Evolutionary conservation across 495 filamentous ascomycete species (phyloP).

Genomic region (Venustampulla echinocandica): DNA sequence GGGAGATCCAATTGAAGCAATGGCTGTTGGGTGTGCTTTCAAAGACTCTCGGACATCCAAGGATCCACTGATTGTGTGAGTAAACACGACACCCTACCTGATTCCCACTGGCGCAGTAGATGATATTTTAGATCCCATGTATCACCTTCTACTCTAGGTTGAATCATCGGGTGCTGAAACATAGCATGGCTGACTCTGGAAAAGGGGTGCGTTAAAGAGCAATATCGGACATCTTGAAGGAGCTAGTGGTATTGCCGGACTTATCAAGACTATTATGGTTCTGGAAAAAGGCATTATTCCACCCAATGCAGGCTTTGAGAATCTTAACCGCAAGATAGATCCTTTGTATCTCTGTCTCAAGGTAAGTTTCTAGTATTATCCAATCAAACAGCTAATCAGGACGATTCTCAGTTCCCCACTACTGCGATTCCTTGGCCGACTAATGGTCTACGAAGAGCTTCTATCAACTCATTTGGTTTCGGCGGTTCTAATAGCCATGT

Average conservation of each 20-base stretch:
- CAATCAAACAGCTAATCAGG: neutral
- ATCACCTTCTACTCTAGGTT: too few species aligned
- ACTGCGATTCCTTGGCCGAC: constrained; percentile 23
- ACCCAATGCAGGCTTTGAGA: constrained; percentile 32
- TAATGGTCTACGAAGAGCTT: constrained; percentile 31
- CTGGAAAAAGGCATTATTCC: constrained; percentile 45
- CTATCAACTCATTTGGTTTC: constrained; percentile 49
- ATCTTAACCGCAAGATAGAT: constrained; percentile 24
- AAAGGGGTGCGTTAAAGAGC: constrained; percentile 48
- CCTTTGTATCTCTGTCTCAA: neutral
- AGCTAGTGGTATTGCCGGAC: constrained; percentile 44
- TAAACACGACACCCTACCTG: neutral
- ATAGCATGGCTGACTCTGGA: too few species aligned
- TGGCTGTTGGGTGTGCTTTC: constrained; percentile 45
- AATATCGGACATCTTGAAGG: constrained; percentile 55
- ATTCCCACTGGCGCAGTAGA: neutral
- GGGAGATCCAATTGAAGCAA: constrained; percentile 54
- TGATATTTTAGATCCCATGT: too few species aligned
- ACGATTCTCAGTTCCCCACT: constrained; percentile 25
- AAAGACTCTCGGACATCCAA: constrained; percentile 25
- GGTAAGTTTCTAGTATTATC: neutral
- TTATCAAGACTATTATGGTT: constrained; percentile 49
- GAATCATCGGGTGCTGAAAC: too few species aligned
- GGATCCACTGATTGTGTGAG: constrained; percentile 37
- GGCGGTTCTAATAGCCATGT: constrained; percentile 50